Evolutionary conservation across 176 grass and related monocot genomes (phyloP), one percentile per base, ranked within the genome.

Genomic region (Aegilops umbellulata): DNA sequence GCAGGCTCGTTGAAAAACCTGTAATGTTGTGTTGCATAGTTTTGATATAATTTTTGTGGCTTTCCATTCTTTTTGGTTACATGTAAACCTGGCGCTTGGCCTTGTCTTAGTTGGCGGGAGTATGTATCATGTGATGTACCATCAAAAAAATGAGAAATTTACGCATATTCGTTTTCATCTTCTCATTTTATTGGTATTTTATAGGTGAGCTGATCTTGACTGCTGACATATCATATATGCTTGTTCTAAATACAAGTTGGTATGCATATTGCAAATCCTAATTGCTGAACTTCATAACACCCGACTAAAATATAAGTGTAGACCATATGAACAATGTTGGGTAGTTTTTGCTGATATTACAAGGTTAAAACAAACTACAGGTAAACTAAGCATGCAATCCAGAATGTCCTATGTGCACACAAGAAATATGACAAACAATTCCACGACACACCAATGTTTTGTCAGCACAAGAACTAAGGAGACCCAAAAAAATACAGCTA

Each of bases 21-120:
- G 63, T 81, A 65, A 57, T 88, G 22, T 65, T 82, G 69, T 82
- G 70, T 78, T 57, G 29, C 77, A 77, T 82, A 82, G 90, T 82
- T 77, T 84, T 72, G 30, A 32, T 81, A 58, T 55, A 14, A 7
- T 65, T 78, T 72, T 79, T 64, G 5, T 46, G 29, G 49, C 64
- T 30, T 29, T 60, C 60, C 23, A 46, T 26, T 75, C 69, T 89
- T 51, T 47, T 35, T 30, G 27, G 63, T 84, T 84, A 64, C 64
- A 61, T 64, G 79, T 81, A 66, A 75, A 85, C 44, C 14, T 44
- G 27, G 24, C 6, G 2, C 6, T 8, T 78, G 30, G 26, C 32
- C n/a, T 29, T 66, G 19, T 86, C 27, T 84, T 49, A 24, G 60
- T 83, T 78, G 39, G n/a, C 6, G 31, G 10, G 64, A 22, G 23